Conservation (phyloP, 306 rosid genomes). For the Dalbergia cochinchinensis region DNA sequence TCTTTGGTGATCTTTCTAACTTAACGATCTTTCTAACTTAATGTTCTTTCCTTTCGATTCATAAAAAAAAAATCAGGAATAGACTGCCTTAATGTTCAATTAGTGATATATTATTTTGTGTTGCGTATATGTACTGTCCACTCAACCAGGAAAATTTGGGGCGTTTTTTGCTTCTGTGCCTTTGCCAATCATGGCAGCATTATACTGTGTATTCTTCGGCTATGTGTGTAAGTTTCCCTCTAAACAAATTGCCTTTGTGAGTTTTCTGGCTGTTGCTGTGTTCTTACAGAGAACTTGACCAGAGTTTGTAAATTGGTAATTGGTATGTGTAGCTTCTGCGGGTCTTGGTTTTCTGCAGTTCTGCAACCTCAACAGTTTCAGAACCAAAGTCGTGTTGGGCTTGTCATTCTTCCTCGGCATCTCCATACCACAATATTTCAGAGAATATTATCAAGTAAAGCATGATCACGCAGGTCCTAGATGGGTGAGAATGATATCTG, state of each 20-base stretch:
- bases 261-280: no score
- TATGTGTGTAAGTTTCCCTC: constrained; percentile 67
- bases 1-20: constrained; percentile 17
- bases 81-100: background rate
- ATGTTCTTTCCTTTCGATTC: background rate
- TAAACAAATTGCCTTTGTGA: no score
- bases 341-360: constrained; percentile 90
- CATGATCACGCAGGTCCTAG: constrained; percentile 50
- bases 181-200: constrained; percentile 81
- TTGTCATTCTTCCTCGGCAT: constrained; percentile 67
- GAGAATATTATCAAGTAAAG: constrained; percentile 64
- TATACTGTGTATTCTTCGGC: constrained; percentile 76
- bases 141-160: constrained; percentile 74
- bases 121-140: background rate
- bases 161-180: constrained; percentile 84
- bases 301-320: constrained; percentile 7
- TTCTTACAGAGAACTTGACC: background rate
- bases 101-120: background rate
- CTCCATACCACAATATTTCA: constrained; percentile 87
- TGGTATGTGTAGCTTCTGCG: constrained; percentile 69
- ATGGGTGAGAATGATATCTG: constrained; percentile 66
- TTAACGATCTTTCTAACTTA: no score
- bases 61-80: background rate
- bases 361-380: constrained; percentile 84
- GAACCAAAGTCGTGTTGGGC: constrained; percentile 80